These are phyloP conservation scores for Lyophyllum shimeji DNA, from an alignment of 768 basidiomycete genomes.

Conservation along the genomic window DNA sequence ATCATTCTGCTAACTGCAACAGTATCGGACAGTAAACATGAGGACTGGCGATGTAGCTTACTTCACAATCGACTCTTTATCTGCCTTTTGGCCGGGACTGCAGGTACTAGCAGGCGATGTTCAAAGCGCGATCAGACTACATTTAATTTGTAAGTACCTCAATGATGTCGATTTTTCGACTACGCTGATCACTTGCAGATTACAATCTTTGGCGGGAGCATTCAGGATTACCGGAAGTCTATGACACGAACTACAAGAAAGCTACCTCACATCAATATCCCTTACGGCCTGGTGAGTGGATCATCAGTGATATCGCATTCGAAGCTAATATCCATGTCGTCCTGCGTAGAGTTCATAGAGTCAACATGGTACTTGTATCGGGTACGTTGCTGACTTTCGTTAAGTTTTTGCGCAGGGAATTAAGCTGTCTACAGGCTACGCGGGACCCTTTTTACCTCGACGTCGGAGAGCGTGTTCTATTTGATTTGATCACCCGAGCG, in stretches of 20 bases:
- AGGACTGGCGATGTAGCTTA: constrained; percentile 72
- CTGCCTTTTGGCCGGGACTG: constrained; percentile 97
- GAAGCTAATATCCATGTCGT: neutral
- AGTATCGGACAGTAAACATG: constrained; percentile 91
- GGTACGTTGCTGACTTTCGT: constrained; percentile 39
- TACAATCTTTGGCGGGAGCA: constrained; percentile 92
- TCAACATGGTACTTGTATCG: constrained; percentile 96
- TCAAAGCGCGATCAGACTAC: constrained; percentile 89
- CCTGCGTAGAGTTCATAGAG: constrained; percentile 83
- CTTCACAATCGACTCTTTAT: constrained; percentile 87
- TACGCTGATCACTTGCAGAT: constrained; percentile 41
- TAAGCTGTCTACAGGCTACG: constrained; percentile 63
- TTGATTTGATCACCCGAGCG: constrained; percentile 70
- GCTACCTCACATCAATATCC: constrained; percentile 81
- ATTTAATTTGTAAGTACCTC: constrained; percentile 71
- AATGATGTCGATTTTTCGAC: neutral
- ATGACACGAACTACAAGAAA: constrained; percentile 71
- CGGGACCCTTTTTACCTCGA: constrained; percentile 90
- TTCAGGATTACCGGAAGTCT: constrained; percentile 90
- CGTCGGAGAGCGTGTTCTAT: constrained; percentile 81
- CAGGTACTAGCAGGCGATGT: constrained; percentile 87
- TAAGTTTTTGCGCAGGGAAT: neutral
- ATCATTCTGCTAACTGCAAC: neutral
- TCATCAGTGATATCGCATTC: neutral
- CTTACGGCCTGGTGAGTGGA: constrained; percentile 61